phyloP scores from a whole-genome alignment of 2,329 filamentous ascomycete species.

The Stachybotrys echinatus region DNA sequence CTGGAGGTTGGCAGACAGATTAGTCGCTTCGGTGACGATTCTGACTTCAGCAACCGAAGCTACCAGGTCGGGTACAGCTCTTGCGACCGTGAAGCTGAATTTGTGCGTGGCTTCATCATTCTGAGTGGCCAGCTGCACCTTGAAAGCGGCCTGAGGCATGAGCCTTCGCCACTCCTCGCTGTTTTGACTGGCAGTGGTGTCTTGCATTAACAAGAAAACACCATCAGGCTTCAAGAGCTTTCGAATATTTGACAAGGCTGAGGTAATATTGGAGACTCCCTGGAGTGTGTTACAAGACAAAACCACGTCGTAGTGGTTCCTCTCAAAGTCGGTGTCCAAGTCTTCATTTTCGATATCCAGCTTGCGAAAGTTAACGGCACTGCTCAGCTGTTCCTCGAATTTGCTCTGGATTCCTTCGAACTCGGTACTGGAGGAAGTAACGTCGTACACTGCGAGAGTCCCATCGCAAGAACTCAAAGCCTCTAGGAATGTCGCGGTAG shows the following conservation, averaged over 20 bases:
- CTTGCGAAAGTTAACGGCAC: neutral
- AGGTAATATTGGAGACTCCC: neutral
- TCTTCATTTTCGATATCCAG: neutral
- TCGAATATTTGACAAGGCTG: neutral
- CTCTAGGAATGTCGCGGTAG: neutral
- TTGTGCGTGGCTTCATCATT: neutral
- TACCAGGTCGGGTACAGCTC: neutral
- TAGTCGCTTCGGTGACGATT: neutral
- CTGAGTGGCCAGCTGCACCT: slow-evolving; percentile 2
- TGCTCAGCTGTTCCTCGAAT: neutral
- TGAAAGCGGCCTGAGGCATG: slow-evolving; percentile 2
- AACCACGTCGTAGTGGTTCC: neutral
- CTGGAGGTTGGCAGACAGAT: neutral
- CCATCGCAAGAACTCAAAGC: neutral
- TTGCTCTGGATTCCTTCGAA: neutral
- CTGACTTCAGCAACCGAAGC: neutral
- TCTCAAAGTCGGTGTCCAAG: neutral
- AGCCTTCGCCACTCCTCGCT: neutral
- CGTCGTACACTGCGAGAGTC: neutral
- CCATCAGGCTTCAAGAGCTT: slow-evolving; percentile 2
- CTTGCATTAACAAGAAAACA: neutral
- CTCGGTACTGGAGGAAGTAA: neutral
- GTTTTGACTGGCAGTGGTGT: neutral
- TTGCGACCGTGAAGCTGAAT: slow-evolving; percentile 3
- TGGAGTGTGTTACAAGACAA: neutral